A percentile compares a stretch with the other conserved stretches of the same genome.
phyloP scores from a whole-genome alignment of 768 basidiomycete species.

The Erythrobasidium yunnanense region DNA sequence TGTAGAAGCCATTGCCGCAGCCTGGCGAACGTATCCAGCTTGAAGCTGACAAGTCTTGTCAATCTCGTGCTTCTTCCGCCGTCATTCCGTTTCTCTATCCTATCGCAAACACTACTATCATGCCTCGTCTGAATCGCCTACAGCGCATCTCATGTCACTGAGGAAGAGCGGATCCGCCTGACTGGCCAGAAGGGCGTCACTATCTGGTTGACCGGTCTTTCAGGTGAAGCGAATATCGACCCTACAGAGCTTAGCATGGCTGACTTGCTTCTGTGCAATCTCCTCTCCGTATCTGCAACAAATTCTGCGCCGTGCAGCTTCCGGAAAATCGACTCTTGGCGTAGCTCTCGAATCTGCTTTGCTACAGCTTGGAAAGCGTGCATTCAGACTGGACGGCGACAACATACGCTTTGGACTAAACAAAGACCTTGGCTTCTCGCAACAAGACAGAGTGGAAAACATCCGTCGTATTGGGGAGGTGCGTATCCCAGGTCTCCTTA shows the following conservation, averaged over 20 bases:
- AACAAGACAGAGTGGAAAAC: constrained; percentile 83
- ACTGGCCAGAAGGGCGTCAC: constrained; percentile 76
- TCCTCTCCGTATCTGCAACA: background rate
- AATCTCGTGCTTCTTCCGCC: too few relatives aligned
- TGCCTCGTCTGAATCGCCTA: too few relatives aligned
- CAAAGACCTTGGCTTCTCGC: constrained; percentile 89
- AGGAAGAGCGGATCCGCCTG: constrained; percentile 55
- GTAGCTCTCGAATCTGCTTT: constrained; percentile 94
- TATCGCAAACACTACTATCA: too few relatives aligned
- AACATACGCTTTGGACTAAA: constrained; percentile 77
- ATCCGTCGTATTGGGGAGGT: constrained; percentile 96
- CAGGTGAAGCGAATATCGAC: constrained; percentile 39
- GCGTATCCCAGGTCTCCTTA: too few relatives aligned
- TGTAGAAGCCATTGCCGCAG: background rate
- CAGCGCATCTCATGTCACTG: constrained; percentile 11
- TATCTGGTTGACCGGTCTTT: constrained; percentile 92
- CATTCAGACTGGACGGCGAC: constrained; percentile 91
- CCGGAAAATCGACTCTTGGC: constrained; percentile 78
- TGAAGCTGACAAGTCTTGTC: too few relatives aligned
- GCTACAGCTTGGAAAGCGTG: constrained; percentile 68
- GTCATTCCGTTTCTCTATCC: too few relatives aligned
- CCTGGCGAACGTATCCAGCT: background rate
- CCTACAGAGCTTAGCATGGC: background rate
- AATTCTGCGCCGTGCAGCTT: constrained; percentile 23
- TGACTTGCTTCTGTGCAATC: background rate